phyloP scores from a whole-genome alignment of 2,329 filamentous ascomycete genomes.

The Alternaria ventricosa region DNA sequence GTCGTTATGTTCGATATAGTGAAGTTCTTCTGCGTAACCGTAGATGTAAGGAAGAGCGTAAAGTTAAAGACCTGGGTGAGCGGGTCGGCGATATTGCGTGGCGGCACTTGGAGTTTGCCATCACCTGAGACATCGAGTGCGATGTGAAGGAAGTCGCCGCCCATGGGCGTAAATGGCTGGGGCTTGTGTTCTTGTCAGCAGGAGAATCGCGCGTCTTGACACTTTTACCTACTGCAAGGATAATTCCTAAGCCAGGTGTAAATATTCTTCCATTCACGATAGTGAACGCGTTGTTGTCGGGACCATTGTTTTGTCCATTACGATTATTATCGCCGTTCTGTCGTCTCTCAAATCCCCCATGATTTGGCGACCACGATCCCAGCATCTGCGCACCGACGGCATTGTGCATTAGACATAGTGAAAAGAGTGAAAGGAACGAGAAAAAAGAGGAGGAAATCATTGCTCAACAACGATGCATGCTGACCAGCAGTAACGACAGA shows the following conservation, averaged over 20 bases:
- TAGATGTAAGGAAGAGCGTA: slow-evolving; percentile 71
- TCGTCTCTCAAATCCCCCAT: slow-evolving; percentile 13
- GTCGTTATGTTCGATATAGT: slow-evolving; percentile 70
- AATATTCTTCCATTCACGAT: slow-evolving; percentile 71
- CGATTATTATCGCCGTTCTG: slow-evolving; percentile 29
- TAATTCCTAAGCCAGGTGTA: slow-evolving; percentile 71
- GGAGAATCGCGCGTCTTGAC: background rate
- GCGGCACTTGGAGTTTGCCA: slow-evolving; percentile 67
- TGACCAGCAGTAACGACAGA: slow-evolving; percentile 25
- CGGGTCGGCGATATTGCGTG: slow-evolving; percentile 58
- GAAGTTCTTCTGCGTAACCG: slow-evolving; percentile 68
- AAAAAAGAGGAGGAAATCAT: slow-evolving; percentile 29
- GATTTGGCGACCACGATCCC: slow-evolving; percentile 23
- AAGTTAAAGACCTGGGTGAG: slow-evolving; percentile 68
- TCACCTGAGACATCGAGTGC: slow-evolving; percentile 72
- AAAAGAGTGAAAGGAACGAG: slow-evolving; percentile 19
- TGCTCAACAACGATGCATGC: slow-evolving; percentile 41
- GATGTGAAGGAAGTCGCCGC: slow-evolving; percentile 62
- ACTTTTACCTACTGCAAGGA: slow-evolving; percentile 60
- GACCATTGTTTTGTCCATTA: slow-evolving; percentile 24
- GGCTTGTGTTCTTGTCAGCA: slow-evolving; percentile 30
- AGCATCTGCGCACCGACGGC: slow-evolving; percentile 37
- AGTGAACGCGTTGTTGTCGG: slow-evolving; percentile 56
- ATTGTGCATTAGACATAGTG: slow-evolving; percentile 25
- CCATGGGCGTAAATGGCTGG: slow-evolving; percentile 48